Base-by-base conservation (phyloP, 2,329 filamentous ascomycete species). In the Emmonsiellopsis sp. region DNA sequence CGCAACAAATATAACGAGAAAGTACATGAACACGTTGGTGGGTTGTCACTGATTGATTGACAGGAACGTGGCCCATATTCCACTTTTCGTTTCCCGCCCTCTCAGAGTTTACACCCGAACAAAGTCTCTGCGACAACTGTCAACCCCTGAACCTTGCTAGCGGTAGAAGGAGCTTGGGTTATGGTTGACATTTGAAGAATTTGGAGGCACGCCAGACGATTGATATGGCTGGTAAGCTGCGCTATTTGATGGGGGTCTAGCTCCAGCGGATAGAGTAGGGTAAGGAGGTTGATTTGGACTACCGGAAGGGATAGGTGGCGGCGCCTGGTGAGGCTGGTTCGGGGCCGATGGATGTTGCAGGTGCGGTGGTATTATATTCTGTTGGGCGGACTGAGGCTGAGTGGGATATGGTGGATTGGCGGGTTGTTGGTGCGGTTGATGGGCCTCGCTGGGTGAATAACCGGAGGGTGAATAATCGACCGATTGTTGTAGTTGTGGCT, bases 131-230 rank as follows among this genome's bases (percentile, higher is more conserved):
- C 20, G 20, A 26, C 20, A 26, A 5, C 20, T 26, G 20, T 5
- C 16, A 13, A 31, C 43, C 7, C 50, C 45, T 42, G 20, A 26
- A 47, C 26, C 32, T 46, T 37, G 31, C 9, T 37, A 72, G 59
- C 67, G 65, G 55, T 73, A 73, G 52, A 64, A 73, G 2, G 68
- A 67, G 49, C 65, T 64, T 6, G 70, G 70, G 54, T 72, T 73
- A 32, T 67, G 61, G 46, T 60, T 63, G 30, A 65, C 53, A 32
- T 53, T 55, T 32, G 53, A 42, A 13, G 55, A 54, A 16, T 41
- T 30, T 5, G 35, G 58, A 13, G 62, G 62, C 16, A 62, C 60
- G 52, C 65, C 63, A n/a, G 66, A 46, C n/a, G 65, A 63, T 38
- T 69, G 66, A 57, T 72, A 72, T 7, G 68, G 63, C 54, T 70